Conservation (phyloP, 2,329 filamentous ascomycete species). For the Penicillium paneum region DNA sequence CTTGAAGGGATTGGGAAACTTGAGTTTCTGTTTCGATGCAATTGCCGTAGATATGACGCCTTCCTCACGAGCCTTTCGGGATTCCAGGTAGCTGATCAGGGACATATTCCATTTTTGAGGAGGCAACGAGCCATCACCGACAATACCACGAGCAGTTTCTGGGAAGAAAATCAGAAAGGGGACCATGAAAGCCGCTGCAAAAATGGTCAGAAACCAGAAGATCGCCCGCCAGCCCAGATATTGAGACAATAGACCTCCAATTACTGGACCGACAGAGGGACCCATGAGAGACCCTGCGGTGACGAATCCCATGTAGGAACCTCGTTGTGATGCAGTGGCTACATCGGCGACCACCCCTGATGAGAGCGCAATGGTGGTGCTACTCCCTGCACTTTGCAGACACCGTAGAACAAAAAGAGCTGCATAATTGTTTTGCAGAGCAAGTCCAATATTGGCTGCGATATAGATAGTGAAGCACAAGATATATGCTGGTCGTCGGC, state of each 20-base stretch:
- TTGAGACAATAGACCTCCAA: constrained; percentile 36
- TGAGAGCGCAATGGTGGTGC: constrained; percentile 42
- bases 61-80: constrained; percentile 24
- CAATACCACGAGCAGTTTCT: constrained; percentile 39
- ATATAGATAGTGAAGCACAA: constrained; percentile 52
- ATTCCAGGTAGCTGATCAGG: constrained; percentile 26
- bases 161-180: constrained; percentile 38
- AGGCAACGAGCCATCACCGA: constrained; percentile 38
- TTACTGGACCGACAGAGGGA: constrained; percentile 35
- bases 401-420: constrained; percentile 40
- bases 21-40: constrained; percentile 22
- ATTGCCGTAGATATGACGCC: constrained; percentile 2
- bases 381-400: constrained; percentile 43
- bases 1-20: constrained; percentile 39
- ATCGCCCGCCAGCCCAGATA: constrained; percentile 42
- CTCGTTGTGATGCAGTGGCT: constrained; percentile 37
- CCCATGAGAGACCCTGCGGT: constrained; percentile 33
- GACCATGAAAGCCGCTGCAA: constrained; percentile 39
- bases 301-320: constrained; percentile 43
- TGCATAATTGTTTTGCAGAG: constrained; percentile 38
- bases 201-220: constrained; percentile 51
- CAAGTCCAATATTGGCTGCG: constrained; percentile 41
- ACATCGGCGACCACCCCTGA: constrained; percentile 42
- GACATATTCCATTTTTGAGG: constrained; percentile 40
- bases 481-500: constrained; percentile 52